phyloP scores from a whole-genome alignment of 495 filamentous ascomycete species.

The Daldinia decipiens region DNA sequence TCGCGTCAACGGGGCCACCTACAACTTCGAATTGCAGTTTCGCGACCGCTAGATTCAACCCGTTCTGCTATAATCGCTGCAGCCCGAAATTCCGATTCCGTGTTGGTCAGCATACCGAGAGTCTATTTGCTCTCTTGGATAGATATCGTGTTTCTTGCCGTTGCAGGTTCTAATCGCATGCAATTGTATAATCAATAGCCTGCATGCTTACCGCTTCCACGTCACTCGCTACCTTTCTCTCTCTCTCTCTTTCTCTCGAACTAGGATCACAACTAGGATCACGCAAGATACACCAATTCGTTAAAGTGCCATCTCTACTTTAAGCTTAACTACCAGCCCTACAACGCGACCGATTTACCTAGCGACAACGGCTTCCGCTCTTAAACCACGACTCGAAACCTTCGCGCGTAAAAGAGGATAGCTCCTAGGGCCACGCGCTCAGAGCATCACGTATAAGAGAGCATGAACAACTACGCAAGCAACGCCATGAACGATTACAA shows the following conservation, averaged over 20 bases:
- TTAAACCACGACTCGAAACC: not conserved
- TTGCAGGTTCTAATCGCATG: conserved; percentile 24
- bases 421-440: conserved; percentile 26
- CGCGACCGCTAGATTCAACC: conserved; percentile 9
- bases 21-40: not conserved
- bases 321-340: conserved; percentile 5
- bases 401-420: conserved; percentile 15
- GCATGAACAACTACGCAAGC: conserved; percentile 48
- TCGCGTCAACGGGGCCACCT: conserved; percentile 1
- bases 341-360: not conserved
- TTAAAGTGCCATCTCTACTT: conserved; percentile 7
- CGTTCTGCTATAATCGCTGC: not conserved
- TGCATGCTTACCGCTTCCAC: conserved; percentile 1
- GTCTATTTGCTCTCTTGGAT: conserved; percentile 31
- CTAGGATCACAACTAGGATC: not conserved
- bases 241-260: not conserved
- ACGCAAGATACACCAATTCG: not conserved
- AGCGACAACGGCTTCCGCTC: not conserved
- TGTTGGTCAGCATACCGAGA: not conserved
- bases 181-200: conserved; percentile 10
- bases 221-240: not conserved
- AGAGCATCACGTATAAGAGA: conserved; percentile 19
- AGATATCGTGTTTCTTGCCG: conserved; percentile 32
- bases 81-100: conserved; percentile 7
- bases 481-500: conserved; percentile 47